These are phyloP conservation scores for Neurospora discreta DNA, from an alignment of 495 filamentous ascomycete species.

Conservation along the genomic window DNA sequence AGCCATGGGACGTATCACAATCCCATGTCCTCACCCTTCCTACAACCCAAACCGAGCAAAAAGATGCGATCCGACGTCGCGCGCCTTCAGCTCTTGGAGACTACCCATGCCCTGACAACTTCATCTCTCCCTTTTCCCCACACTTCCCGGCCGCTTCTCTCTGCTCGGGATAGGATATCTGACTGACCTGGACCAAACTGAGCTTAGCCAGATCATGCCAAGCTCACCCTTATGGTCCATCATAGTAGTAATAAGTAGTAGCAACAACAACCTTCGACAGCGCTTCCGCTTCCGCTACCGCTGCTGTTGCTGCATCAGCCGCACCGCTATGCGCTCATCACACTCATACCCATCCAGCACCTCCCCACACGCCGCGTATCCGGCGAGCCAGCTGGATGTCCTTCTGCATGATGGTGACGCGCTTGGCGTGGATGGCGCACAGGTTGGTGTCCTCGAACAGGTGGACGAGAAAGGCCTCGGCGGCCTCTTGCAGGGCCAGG, in stretches of 20 bases:
- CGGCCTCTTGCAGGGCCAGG: slow-evolving; percentile 78
- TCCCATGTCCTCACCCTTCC: neutral
- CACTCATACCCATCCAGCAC: slow-evolving; percentile 23
- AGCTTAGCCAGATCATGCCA: neutral
- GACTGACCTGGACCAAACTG: neutral
- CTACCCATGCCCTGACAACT: neutral
- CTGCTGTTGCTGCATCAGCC: neutral
- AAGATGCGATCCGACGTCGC: neutral
- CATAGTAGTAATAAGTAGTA: neutral
- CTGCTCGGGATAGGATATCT: neutral
- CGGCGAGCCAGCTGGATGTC: slow-evolving; percentile 84
- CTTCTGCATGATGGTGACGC: slow-evolving; percentile 96
- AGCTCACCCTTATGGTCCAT: neutral
- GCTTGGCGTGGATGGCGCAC: slow-evolving; percentile 89
- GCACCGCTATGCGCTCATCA: neutral
- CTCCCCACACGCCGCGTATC: slow-evolving; percentile 58
- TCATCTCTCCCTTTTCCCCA: neutral
- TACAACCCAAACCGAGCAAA: neutral
- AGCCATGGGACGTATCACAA: neutral
- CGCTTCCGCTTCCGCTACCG: neutral
- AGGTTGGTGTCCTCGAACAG: slow-evolving; percentile 93
- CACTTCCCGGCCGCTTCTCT: neutral
- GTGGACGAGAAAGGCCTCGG: slow-evolving; percentile 88
- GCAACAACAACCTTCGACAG: neutral
- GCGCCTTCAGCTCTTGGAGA: neutral